Base-by-base conservation (phyloP, 2,329 filamentous ascomycete species). In the Conoideocrella luteorostrata region DNA sequence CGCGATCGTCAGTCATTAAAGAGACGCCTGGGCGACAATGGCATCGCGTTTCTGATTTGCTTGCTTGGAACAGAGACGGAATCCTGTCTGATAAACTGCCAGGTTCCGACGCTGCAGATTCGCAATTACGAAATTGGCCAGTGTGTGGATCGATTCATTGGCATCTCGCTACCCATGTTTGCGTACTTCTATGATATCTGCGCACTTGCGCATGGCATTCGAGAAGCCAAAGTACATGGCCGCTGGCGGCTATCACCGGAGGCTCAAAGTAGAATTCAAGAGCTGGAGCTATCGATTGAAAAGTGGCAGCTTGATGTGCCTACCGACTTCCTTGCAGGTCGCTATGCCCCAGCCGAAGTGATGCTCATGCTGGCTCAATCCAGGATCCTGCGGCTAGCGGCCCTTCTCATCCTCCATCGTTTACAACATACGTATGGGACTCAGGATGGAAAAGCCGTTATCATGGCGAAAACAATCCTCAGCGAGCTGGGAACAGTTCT, bases 51-150 rank as follows among this genome's bases (percentile, higher is more conserved):
- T 20, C 30, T 47, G 10, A 12, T 47, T n/a, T 47, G 45, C 17
- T 41, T 47, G 5, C 23, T 44, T 7, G 45, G 45, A 15, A 47
- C 45, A 7, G 45, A 47, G 20, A 47, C 29, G 10, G 45, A 47
- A 30, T 33, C 32, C 7, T 47, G 45, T 15, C 21, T 38, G 22
- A 26, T 47, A 20, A 43, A 18, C 15, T 44, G 36, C 20, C 21
- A 47, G 17, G 22, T 46, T 10, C 44, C 44, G n/a, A 39, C 39
- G 5, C 26, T 43, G 11, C 40, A 39, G 15, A 46, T 46, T 18
- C 34, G 39, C 17, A 10, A 18, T 10, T 32, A 26, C 21, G 40
- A 17, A 2, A 22, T 42, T 39, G 30, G 29, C 13, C 20, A 41
- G 4, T 29, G 37, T 6, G 41, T 47, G 2, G 45, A 47, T 24